Evolutionary conservation across 2,329 filamentous ascomycete species (phyloP), one percentile per base, ranked within the genome.

Genomic region (Knufia fluminis): DNA sequence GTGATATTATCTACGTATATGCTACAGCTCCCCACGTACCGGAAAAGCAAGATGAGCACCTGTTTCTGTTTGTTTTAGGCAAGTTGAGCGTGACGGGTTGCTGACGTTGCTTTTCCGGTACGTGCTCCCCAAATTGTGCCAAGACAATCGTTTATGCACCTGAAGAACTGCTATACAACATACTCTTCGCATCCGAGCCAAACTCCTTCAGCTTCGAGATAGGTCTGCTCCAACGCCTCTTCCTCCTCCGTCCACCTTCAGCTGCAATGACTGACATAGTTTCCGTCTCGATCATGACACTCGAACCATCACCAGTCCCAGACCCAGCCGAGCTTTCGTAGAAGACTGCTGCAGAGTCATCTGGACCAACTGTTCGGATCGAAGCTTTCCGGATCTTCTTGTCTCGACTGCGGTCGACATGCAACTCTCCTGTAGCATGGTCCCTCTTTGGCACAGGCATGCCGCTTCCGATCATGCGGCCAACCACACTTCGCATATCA

Each of bases 141-240:
- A 36, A 36, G n/a, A 14, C n/a, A 16, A 7, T 36, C 4, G 33
- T 17, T 26, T 45, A 17, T 33, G 26, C 24, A 9, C 42, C 42
- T 32, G 33, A 26, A 14, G 45, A 48, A 17, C 33, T 40, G 9
- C n/a, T 12, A 38, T 48, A 28, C 32, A 39, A 31, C 9, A 48
- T 40, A 28, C 59, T 55, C 42, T 59, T 48, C 9, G 58, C 58
- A 39, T 61, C 58, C 12, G 52, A 52, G n/a, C 57, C 55, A 19
- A 59, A 46, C 7, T 51, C 55, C 40, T 52, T 58, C 46, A 59
- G 48, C 48, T 54, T 57, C n/a, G 57, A 56, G 28, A 60, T 50
- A 28, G 58, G 59, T 46, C 58, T 59, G 43, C 58, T 60, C 57
- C 59, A 59, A 8, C 33, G 33, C 39, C 58, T 49, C 50, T 58